Base-by-base conservation (phyloP, 768 basidiomycete genomes). In the Lactarius hatsudake region DNA sequence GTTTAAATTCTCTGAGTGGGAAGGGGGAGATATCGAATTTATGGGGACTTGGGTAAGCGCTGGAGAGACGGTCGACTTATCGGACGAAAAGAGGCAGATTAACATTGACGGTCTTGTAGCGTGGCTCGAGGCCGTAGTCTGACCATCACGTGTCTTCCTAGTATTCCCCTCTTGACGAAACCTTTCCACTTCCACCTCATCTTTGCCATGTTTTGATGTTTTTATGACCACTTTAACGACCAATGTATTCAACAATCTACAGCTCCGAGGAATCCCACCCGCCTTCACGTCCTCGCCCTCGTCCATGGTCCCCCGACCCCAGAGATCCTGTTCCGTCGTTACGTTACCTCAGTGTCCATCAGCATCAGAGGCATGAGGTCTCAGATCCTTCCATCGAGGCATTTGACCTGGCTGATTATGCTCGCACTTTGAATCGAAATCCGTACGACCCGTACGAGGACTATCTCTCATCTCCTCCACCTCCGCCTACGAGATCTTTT, bases 1-100 rank as follows among this genome's bases (percentile, higher is more conserved):
- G 23, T 94, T 94, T 80, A 87, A 80, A 71, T 94, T 94, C 72
- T 82, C 81, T 3, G 86, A 88, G 53, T 94, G 92, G 92, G 92
- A 93, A 71, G 93, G 91, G 2, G 92, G 93, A 9, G 87, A 91
- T n/a, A 79, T 93, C 23, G 74, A 79, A 1, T 89, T 93, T 71
- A 67, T 88, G 40, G 88, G 85, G 32, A 87, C 86, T 0, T 89
- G 83, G 65, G 80, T 83, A 9, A 73, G 61, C 12, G 74, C 79
- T 15, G 79, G 77, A 56, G 74, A 69, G 63, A 66, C 34, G 8
- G 64, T 55, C n/a, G 74, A 73, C 48, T 42, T 60, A 54, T 73
- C 66, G 20, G 71, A 73, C 12, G 79, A 79, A 68, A 83, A 85
- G 71, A 68, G 68, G 30, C 69, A 57, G 5, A 72, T 58, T 8